phyloP scores from a whole-genome alignment of 768 basidiomycete species.

The Boletus vinaceobasis region DNA sequence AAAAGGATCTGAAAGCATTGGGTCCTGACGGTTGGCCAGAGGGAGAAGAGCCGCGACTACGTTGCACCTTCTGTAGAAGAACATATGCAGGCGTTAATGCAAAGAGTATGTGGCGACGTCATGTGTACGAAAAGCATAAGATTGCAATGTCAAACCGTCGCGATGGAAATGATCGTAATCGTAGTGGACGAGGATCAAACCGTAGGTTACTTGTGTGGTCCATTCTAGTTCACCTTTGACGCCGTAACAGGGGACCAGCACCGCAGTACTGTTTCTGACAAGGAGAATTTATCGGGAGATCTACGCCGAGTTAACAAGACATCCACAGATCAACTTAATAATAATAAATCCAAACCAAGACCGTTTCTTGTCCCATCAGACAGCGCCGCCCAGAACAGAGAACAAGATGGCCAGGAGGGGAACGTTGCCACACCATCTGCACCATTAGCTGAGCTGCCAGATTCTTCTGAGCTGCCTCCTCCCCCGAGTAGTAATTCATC shows the following conservation, averaged over 20 bases:
- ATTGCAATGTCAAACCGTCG: slow-evolving; percentile 87
- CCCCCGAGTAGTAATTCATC: slow-evolving; percentile 2
- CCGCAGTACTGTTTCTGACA: slow-evolving; percentile 35
- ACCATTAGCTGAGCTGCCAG: slow-evolving; percentile 25
- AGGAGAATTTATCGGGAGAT: slow-evolving; percentile 32
- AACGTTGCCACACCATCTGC: slow-evolving; percentile 14
- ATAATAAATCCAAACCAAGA: slow-evolving; percentile 20
- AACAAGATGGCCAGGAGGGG: slow-evolving; percentile 13
- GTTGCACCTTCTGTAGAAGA: slow-evolving; percentile 82
- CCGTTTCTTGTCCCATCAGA: slow-evolving; percentile 20
- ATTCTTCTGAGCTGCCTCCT: slow-evolving; percentile 23
- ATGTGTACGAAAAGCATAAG: slow-evolving; percentile 88
- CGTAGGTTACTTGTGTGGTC: slow-evolving; percentile 44
- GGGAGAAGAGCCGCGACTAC: slow-evolving; percentile 72
- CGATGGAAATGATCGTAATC: slow-evolving; percentile 61
- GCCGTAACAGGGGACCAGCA: slow-evolving; percentile 59
- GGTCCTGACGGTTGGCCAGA: slow-evolving; percentile 74
- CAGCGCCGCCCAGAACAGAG: slow-evolving; percentile 8
- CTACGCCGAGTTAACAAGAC: slow-evolving; percentile 28
- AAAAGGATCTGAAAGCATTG: slow-evolving; percentile 69
- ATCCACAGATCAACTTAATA: slow-evolving; percentile 16
- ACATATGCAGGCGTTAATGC: slow-evolving; percentile 86
- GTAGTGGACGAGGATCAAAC: slow-evolving; percentile 56
- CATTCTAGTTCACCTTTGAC: slow-evolving; percentile 18
- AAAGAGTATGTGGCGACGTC: slow-evolving; percentile 88